phyloP scores from a whole-genome alignment of 352 stramenopile genomes.

The Globisporangium perplexum region DNA sequence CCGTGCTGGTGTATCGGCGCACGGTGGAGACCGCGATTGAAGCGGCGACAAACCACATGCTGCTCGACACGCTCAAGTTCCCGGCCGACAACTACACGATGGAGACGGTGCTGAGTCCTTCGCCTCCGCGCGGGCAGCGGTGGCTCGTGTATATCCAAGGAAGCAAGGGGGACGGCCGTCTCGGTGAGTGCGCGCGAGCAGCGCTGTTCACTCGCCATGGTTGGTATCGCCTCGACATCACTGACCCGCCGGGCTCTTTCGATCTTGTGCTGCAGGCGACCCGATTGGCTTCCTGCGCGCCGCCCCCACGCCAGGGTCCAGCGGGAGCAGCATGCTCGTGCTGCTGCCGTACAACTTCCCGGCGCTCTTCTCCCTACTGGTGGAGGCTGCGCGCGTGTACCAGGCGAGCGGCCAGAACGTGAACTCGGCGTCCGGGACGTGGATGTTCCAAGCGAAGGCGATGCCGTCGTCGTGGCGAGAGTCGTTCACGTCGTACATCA shows the following conservation, averaged over 20 bases:
- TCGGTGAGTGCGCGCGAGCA: constrained; percentile 29
- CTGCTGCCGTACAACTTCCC: constrained; percentile 89
- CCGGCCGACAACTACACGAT: constrained; percentile 72
- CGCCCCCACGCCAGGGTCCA: constrained; percentile 17
- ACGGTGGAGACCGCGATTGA: constrained; percentile 78
- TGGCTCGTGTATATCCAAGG: constrained; percentile 82
- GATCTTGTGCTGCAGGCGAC: constrained; percentile 30
- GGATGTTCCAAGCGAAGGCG: constrained; percentile 82
- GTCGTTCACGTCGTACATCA: constrained; percentile 75
- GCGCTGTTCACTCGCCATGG: too few relatives aligned
- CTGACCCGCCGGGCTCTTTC: neutral
- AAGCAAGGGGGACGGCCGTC: constrained; percentile 73
- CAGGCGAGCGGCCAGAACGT: constrained; percentile 78
- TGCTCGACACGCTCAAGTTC: constrained; percentile 87
- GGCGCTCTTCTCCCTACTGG: constrained; percentile 71
- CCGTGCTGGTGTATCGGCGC: constrained; percentile 58
- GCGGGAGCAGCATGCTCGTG: constrained; percentile 54
- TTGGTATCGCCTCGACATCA: too few relatives aligned
- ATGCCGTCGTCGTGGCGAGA: constrained; percentile 86
- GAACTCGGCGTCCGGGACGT: constrained; percentile 51
- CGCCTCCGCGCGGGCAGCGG: constrained; percentile 62
- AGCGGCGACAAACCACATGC: constrained; percentile 80
- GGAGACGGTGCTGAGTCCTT: constrained; percentile 47
- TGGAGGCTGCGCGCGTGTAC: constrained; percentile 77
- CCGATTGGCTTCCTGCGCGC: constrained; percentile 75